A percentile compares a stretch with the other conserved stretches of the same genome.
Conservation (phyloP, 306 rosid genomes). For the Pachyrhizus erosus region DNA sequence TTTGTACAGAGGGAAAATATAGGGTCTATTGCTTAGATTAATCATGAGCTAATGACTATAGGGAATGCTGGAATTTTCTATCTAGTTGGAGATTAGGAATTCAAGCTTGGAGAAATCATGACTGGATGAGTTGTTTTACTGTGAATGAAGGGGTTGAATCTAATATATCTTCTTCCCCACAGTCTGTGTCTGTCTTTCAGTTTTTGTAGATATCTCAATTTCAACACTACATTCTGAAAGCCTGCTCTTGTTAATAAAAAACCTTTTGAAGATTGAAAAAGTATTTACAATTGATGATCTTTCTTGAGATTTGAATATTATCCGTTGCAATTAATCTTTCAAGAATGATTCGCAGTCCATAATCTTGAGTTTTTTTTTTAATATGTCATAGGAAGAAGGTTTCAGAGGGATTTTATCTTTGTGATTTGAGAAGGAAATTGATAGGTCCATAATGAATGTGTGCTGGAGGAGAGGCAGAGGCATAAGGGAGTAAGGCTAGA, state of each 20-base stretch:
- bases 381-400: background rate
- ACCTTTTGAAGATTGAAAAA: background rate
- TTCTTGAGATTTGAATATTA: background rate
- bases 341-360: background rate
- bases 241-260: background rate
- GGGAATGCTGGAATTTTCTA: background rate
- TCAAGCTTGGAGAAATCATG: background rate
- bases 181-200: background rate
- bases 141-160: background rate
- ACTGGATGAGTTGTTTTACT: constrained; percentile 22
- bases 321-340: background rate
- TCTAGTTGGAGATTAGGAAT: constrained; percentile 14
- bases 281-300: background rate
- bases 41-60: background rate
- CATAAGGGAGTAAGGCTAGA: background rate
- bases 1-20: constrained; percentile 1
- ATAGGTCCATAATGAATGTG: background rate
- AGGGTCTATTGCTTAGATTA: background rate
- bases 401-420: background rate
- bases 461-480: background rate
- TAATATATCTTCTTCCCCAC: background rate
- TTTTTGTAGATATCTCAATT: constrained; percentile 16
- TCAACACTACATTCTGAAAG: background rate
- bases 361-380: background rate
- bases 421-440: background rate